Evolutionary conservation across 2,329 filamentous ascomycete genomes (phyloP).

Genomic region (Fusarium phyllophilum): DNA sequence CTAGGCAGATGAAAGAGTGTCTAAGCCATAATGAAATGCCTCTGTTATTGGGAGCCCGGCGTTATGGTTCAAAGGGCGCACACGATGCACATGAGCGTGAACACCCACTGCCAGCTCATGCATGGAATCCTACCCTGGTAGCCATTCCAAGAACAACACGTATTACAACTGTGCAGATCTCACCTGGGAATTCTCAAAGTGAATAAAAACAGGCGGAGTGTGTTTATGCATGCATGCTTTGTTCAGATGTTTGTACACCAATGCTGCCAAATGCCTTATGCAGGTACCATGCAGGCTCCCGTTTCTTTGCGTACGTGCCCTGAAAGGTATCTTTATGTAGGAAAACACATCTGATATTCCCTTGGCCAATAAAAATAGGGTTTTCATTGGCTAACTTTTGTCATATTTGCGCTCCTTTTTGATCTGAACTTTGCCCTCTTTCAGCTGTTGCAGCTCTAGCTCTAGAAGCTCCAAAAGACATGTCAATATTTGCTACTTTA

Average conservation of each 20-base stretch:
- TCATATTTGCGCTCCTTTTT: not conserved
- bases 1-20: rapidly evolving
- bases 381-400: not conserved
- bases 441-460: not conserved
- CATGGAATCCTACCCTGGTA: rapidly evolving
- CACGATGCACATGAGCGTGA: no score
- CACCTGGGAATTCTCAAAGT: not conserved
- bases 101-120: not conserved
- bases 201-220: not conserved
- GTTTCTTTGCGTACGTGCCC: not conserved
- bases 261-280: not conserved
- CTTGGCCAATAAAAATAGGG: not conserved
- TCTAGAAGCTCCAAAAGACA: not conserved
- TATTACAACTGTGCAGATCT: not conserved
- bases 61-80: not conserved
- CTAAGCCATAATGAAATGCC: rapidly evolving
- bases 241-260: not conserved
- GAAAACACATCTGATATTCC: not conserved
- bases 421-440: not conserved
- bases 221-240: not conserved
- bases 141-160: not conserved
- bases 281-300: not conserved
- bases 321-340: no score
- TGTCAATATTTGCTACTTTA: not conserved
- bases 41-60: no score